Conservation (phyloP, 768 basidiomycete genomes). For the Fomitopsis pulvina region DNA sequence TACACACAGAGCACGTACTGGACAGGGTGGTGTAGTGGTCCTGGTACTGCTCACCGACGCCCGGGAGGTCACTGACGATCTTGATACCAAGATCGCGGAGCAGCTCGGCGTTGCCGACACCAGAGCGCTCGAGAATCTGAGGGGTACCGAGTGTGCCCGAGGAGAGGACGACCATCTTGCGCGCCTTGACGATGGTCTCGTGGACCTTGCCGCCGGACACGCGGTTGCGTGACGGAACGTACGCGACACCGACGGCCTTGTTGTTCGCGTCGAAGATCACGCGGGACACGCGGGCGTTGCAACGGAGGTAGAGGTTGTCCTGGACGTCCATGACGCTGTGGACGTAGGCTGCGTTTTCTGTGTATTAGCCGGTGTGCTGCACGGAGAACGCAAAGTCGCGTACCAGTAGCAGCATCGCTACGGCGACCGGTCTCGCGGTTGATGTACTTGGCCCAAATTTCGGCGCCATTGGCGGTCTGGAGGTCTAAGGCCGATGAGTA, state of each 20-base stretch:
- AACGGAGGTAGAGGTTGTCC: conserved; percentile 58
- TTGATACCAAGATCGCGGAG: conserved; percentile 54
- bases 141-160: conserved; percentile 66
- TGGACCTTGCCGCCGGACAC: conserved; percentile 40
- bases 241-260: conserved; percentile 67
- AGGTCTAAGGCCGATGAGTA: conserved; percentile 36
- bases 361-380: neutral
- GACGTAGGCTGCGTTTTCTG: conserved; percentile 42
- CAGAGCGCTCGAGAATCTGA: conserved; percentile 67
- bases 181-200: conserved; percentile 61
- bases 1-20: conserved; percentile 27
- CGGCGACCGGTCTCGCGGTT: conserved; percentile 67
- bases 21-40: conserved; percentile 70
- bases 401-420: conserved; percentile 64
- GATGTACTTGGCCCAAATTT: conserved; percentile 76
- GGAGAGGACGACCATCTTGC: conserved; percentile 61
- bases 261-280: conserved; percentile 64
- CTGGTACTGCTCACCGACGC: conserved; percentile 69
- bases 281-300: conserved; percentile 58
- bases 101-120: conserved; percentile 50
- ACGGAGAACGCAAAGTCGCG: neutral
- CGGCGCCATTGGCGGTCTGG: conserved; percentile 51
- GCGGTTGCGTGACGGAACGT: conserved; percentile 58
- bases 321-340: conserved; percentile 69
- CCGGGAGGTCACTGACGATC: conserved; percentile 62